Base-by-base conservation (phyloP, 1,139 yeast species). In the Scheffersomyces cryptocercus region DNA sequence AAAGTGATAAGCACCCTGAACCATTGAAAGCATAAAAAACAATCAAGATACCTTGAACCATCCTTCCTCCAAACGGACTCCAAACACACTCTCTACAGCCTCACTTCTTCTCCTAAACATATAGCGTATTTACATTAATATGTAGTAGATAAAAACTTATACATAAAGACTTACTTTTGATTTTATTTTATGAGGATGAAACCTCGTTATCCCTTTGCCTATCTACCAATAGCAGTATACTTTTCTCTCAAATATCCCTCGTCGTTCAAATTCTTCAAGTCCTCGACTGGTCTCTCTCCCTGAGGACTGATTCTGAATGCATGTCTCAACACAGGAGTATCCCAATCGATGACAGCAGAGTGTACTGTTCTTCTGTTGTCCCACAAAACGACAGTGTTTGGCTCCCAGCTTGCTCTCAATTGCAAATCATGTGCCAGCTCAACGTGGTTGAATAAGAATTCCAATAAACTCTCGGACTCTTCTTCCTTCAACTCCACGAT, bases 331-430 rank as follows among this genome's bases (percentile, higher is more conserved):
- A 52, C 51, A 5, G 55, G 54, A 13, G 47, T 35, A 29, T 51
- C 53, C 58, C 56, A 54, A 38, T 52, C 57, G 36, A 53, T 49
- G 9, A 52, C 44, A 6, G 57, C 56, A 11, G 54, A 45, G 41
- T 54, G 58, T 9, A 46, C 42, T 2, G 50, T 40, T 14, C 53
- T 43, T 29, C 55, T 43, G 44, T 54, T 54, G 36, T 53, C 58
- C 55, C 54, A 52, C 35, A 53, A 41, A 12, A 48, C 56, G 13
- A 54, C 55, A 9, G 55, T 63, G 49, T 75, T 70, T 31, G 74
- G 75, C 48, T 75, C 77, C 82, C 85, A 82, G 43, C 64, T 68
- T 47, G 82, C 81, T 49, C 87, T 73, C 26, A 79, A 67, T 45
- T 81, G 82, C 50, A 79, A 67, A 55, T 81, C 85, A 20, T 73